Conservation (phyloP, 2,329 filamentous ascomycete species). For the Penicillium occitanis region DNA sequence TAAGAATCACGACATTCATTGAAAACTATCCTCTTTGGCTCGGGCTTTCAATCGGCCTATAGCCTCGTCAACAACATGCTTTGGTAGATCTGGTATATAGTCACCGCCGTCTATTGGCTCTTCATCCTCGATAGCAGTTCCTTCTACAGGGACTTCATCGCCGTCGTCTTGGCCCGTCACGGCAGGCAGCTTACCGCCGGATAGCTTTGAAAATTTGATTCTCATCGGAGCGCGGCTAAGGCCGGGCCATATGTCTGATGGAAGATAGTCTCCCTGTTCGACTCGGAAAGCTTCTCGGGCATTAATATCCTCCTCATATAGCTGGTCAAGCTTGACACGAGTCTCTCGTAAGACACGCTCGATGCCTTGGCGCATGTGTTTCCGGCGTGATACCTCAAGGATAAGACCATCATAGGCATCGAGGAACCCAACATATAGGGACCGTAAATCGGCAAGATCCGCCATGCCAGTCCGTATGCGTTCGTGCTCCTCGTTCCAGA, state of each 20-base stretch:
- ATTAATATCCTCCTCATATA: conserved; percentile 70
- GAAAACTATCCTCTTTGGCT: conserved; percentile 26
- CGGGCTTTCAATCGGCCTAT: conserved; percentile 41
- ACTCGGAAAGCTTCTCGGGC: conserved; percentile 76
- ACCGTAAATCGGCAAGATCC: conserved; percentile 73
- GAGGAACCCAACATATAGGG: conserved; percentile 86
- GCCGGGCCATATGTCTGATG: conserved; percentile 82
- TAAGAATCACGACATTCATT: not conserved
- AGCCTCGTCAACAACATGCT: conserved; percentile 44
- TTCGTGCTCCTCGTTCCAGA: conserved; percentile 73
- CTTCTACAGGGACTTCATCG: conserved; percentile 15
- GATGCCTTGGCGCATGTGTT: conserved; percentile 70
- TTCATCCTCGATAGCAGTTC: conserved; percentile 20
- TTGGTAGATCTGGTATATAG: conserved; percentile 45
- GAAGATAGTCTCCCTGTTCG: conserved; percentile 82
- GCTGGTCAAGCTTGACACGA: conserved; percentile 69
- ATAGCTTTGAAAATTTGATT: conserved; percentile 40
- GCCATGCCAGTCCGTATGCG: conserved; percentile 67
- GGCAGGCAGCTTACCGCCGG: conserved; percentile 35
- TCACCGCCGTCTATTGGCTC: conserved; percentile 30
- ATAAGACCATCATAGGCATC: conserved; percentile 81
- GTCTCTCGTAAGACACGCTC: conserved; percentile 74
- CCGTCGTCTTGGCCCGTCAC: conserved; percentile 15
- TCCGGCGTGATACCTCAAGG: conserved; percentile 76
- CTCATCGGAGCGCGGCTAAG: conserved; percentile 60